phyloP scores from a whole-genome alignment of 2,329 filamentous ascomycete genomes.

The Meredithiella fracta region DNA sequence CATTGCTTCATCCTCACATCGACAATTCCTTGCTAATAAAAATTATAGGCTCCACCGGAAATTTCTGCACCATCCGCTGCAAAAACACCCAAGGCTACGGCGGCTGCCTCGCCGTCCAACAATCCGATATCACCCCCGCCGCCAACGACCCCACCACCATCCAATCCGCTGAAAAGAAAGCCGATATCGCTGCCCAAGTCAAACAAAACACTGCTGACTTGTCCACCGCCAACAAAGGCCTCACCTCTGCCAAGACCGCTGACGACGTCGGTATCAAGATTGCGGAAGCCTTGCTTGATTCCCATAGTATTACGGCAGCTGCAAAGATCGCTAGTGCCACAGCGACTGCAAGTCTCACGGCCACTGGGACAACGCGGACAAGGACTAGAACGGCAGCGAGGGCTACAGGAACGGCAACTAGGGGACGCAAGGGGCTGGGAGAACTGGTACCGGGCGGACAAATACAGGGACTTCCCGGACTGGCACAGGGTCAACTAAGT shows the following conservation, averaged over 20 bases:
- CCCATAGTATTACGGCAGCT: conserved; percentile 5
- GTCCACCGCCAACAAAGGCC: conserved; percentile 8
- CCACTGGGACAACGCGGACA: not conserved
- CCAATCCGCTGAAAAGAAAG: conserved; percentile 6
- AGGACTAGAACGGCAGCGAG: not conserved
- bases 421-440: not conserved
- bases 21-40: not conserved
- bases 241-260: not conserved
- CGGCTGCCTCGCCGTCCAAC: conserved; percentile 42
- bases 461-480: not conserved
- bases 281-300: conserved; percentile 3
- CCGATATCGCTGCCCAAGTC: conserved; percentile 11
- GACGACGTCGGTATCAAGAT: conserved; percentile 10
- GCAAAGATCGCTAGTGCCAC: not conserved
- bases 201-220: conserved; percentile 9
- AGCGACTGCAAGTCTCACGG: not conserved
- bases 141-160: conserved; percentile 8
- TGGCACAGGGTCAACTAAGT: not conserved
- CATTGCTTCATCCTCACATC: not conserved
- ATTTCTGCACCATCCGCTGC: conserved; percentile 42
- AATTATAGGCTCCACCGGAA: conserved; percentile 33
- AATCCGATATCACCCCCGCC: conserved; percentile 20
- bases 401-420: not conserved
- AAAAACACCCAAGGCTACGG: conserved; percentile 38
- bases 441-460: not conserved